Conservation (phyloP, 352 stramenopile species). For the Globisporangium parvum region DNA sequence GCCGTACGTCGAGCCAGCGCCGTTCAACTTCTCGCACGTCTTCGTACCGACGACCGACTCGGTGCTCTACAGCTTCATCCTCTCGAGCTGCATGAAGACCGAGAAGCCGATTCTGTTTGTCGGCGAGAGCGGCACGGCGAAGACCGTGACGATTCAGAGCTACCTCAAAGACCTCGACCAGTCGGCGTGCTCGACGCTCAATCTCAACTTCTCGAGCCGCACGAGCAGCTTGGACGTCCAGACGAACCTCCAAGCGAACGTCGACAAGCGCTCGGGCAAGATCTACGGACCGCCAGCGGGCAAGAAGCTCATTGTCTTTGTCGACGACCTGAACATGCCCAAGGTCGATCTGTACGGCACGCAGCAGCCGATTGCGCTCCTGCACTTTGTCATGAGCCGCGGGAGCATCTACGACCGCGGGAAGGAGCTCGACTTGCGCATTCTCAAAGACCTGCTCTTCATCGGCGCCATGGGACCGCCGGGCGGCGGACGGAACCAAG, state of each 20-base stretch:
- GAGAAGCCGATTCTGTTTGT: slow-evolving; percentile 92
- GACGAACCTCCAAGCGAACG: slow-evolving; percentile 92
- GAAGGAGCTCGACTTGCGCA: slow-evolving; percentile 92
- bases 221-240: slow-evolving; percentile 93
- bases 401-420: slow-evolving; percentile 92
- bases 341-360: slow-evolving; percentile 95
- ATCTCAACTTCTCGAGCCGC: slow-evolving; percentile 92
- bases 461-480: slow-evolving; percentile 94
- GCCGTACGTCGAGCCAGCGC: slow-evolving; percentile 87
- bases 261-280: slow-evolving; percentile 93
- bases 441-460: slow-evolving; percentile 92
- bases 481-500: slow-evolving; percentile 90
- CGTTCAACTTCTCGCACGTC: slow-evolving; percentile 94
- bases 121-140: slow-evolving; percentile 92
- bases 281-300: slow-evolving; percentile 92
- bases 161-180: slow-evolving; percentile 85
- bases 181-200: slow-evolving; percentile 60
- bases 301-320: slow-evolving; percentile 94
- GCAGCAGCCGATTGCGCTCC: slow-evolving; percentile 92
- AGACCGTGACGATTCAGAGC: slow-evolving; percentile 94
- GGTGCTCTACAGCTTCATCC: slow-evolving; percentile 91
- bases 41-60: slow-evolving; percentile 95
- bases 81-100: slow-evolving; percentile 82
- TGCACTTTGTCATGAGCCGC: slow-evolving; percentile 92
- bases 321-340: slow-evolving; percentile 97